Conservation (phyloP, 768 basidiomycete species). For the Rhodocollybia butyracea region DNA sequence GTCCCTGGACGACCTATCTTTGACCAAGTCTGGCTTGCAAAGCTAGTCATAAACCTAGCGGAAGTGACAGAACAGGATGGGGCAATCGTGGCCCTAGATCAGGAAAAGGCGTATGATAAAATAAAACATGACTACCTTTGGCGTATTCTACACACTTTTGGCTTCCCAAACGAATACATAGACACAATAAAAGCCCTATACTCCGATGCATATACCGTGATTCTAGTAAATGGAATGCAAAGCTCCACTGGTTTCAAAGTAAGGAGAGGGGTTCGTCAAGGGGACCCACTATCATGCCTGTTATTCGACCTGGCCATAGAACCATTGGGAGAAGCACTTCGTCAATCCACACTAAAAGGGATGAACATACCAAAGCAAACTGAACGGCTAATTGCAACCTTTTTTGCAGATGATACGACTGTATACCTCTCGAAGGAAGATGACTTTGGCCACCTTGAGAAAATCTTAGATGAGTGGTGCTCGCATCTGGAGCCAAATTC, state of each 20-base stretch:
- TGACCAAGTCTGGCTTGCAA: constrained; percentile 28
- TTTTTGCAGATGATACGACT: constrained; percentile 29
- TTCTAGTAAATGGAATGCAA: constrained; percentile 19
- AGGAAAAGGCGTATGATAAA: too few species aligned
- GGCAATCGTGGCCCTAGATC: too few species aligned
- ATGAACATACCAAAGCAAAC: constrained; percentile 11
- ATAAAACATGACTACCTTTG: constrained; percentile 28
- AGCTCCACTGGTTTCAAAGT: constrained; percentile 16
- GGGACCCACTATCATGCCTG: constrained; percentile 19
- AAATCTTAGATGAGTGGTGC: constrained; percentile 13
- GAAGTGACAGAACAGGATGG: constrained; percentile 23
- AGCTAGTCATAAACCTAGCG: constrained; percentile 20
- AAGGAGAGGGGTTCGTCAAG: constrained; percentile 25
- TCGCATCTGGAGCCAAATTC: constrained; percentile 13
- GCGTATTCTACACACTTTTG: constrained; percentile 17
- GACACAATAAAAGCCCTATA: constrained; percentile 27
- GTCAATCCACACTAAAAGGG: constrained; percentile 15
- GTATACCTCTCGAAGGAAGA: constrained; percentile 8
- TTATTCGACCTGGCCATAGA: constrained; percentile 25
- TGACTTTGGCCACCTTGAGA: constrained; percentile 5
- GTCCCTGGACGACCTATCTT: constrained; percentile 26
- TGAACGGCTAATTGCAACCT: constrained; percentile 12
- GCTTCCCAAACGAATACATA: constrained; percentile 25
- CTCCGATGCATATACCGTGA: background rate
- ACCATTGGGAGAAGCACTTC: constrained; percentile 19